These are phyloP conservation scores for Aspergillus pseudoterreus DNA, from an alignment of 2,329 filamentous ascomycete species.

Conservation along the genomic window DNA sequence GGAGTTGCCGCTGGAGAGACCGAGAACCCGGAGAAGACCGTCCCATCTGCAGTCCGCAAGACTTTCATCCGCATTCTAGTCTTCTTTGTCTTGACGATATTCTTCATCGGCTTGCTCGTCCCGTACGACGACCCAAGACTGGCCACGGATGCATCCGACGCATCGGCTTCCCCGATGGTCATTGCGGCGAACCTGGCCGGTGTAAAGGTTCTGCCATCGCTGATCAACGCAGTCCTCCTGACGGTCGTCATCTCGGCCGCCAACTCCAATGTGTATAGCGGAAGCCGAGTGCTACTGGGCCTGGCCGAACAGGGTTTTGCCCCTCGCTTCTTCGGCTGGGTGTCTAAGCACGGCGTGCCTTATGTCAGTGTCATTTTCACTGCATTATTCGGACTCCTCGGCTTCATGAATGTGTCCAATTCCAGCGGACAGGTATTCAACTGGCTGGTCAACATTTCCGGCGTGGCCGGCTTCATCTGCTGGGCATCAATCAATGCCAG, in stretches of 20 bases:
- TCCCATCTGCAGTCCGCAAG: conserved; percentile 67
- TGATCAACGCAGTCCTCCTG: conserved; percentile 38
- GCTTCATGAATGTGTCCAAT: conserved; percentile 64
- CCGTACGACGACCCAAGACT: conserved; percentile 59
- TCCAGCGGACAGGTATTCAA: conserved; percentile 58
- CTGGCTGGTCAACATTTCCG: conserved; percentile 31
- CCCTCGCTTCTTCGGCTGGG: conserved; percentile 37
- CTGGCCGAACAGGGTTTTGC: conserved; percentile 49
- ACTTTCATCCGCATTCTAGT: conserved; percentile 70
- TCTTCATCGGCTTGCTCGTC: conserved; percentile 69
- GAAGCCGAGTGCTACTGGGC: conserved; percentile 65
- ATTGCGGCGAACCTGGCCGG: conserved; percentile 36
- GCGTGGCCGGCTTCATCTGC: conserved; percentile 29
- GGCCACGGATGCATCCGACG: conserved; percentile 23
- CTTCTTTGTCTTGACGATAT: conserved; percentile 44
- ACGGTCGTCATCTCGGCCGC: conserved; percentile 38
- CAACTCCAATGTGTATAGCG: conserved; percentile 38
- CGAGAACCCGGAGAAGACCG: conserved; percentile 64
- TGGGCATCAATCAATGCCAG: conserved; percentile 42
- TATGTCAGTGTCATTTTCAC: conserved; percentile 41
- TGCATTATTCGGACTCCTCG: conserved; percentile 56
- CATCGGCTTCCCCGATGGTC: conserved; percentile 35
- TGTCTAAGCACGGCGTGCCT: conserved; percentile 39
- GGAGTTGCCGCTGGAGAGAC: conserved; percentile 73
- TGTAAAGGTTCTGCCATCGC: conserved; percentile 29